Evolutionary conservation across 164 flowering plant species (phyloP), one percentile per base, ranked within the genome.

Genomic region (Cinnamomum chago): DNA sequence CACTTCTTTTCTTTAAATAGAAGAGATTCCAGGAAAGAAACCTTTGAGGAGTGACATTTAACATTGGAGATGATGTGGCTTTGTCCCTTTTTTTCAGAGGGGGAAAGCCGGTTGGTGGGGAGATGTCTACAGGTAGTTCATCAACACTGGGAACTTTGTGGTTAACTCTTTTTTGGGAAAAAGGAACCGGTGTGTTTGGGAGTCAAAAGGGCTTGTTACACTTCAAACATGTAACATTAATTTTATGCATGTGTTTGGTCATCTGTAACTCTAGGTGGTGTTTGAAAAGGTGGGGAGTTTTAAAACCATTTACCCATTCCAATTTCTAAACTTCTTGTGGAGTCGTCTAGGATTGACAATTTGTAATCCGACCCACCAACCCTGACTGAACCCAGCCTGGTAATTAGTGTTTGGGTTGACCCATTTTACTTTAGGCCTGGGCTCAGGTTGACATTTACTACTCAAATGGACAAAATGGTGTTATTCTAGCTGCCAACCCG

Each of bases 81-180:
- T 76, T 76, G 88, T 83, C 88, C 65, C 60, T 14, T 73, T 58
- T 55, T n/a, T 40, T 11, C 0, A 30, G 55, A 55, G 73, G 65
- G 25, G 50, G 23, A 30, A 65, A 67, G 51, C 40, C 50, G 73
- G 73, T 12, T 58, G 75, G 62, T 68, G 73, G 64, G 65, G 65
- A 35, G 64, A 13, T 78, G 78, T 58, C 70, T 33, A 7, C 62
- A 35, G 86, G 84, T 89, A 74, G 92, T 75, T 89, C 70, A 89
- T 77, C 90, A 74, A 79, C 65, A 65, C 64, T 68, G 10, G 65
- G 18, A n/a, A 12, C 27, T 18, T n/a, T 62, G 5, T 20, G 15
- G 75, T 62, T 40, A 50, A 24, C 79, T 72, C 62, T 84, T 78
- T 85, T 3, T 50, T 68, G 72, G 85, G 72, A 74, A 73, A 64